phyloP scores from a whole-genome alignment of 371 early-diverging fungal genomes.

The Rhizopus arrhizus region DNA sequence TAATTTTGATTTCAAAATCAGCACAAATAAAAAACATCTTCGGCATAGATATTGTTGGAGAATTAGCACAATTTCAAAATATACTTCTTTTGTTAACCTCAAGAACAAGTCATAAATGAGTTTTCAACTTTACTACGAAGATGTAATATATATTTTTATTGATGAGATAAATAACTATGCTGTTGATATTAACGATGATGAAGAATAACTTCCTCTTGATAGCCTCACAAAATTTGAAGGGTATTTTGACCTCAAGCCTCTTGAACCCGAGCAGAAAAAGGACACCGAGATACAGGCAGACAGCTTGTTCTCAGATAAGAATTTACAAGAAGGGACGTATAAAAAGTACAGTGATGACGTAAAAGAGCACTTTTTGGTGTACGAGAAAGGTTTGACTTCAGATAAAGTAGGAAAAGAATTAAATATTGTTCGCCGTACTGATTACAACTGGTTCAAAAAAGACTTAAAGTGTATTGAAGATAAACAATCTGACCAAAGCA shows the following conservation, averaged over 20 bases:
- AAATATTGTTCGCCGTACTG: constrained; percentile 8
- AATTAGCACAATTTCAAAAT: too few relatives aligned
- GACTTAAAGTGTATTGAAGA: constrained; percentile 8
- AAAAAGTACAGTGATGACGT: constrained; percentile 8
- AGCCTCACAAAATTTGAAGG: constrained; percentile 5
- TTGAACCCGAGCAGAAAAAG: not conserved
- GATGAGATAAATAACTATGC: constrained; percentile 3
- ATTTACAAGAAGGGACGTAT: too few relatives aligned
- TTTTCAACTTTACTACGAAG: too few relatives aligned
- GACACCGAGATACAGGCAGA: too few relatives aligned
- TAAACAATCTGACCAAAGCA: not conserved
- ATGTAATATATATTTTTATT: not conserved
- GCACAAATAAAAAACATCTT: too few relatives aligned
- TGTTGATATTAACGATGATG: constrained; percentile 5
- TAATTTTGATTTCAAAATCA: too few relatives aligned
- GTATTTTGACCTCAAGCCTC: constrained; percentile 11
- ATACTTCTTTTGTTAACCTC: too few relatives aligned
- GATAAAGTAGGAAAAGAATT: constrained; percentile 15
- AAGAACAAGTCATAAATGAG: too few relatives aligned
- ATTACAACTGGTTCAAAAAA: constrained; percentile 13
- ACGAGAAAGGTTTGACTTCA: constrained; percentile 12
- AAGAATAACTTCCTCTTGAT: constrained; percentile 10
- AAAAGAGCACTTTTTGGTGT: constrained; percentile 4
- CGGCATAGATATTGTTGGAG: too few relatives aligned
- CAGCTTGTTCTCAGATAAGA: too few relatives aligned